These are phyloP conservation scores for Hyphopichia homilentoma DNA, from an alignment of 805 yeast genomes.

Conservation along the genomic window DNA sequence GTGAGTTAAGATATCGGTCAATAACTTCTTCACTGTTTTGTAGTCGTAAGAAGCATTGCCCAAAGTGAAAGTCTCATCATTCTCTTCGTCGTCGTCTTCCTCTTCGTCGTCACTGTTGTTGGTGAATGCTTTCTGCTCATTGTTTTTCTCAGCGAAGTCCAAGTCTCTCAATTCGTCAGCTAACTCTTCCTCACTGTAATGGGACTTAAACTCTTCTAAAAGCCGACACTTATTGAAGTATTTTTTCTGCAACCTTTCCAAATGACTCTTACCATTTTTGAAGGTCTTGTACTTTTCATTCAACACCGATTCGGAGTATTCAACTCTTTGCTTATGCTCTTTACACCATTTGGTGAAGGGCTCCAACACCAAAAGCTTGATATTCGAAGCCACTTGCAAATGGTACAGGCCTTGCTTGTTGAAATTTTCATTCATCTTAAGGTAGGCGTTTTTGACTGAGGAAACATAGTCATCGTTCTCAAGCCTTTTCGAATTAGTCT, in stretches of 20 bases:
- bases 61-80: conserved; percentile 19
- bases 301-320: conserved; percentile 54
- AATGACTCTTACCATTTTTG: conserved; percentile 41
- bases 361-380: conserved; percentile 54
- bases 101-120: conserved; percentile 4
- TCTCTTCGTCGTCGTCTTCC: conserved; percentile 14
- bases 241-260: conserved; percentile 58
- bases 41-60: conserved; percentile 29
- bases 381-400: conserved; percentile 56
- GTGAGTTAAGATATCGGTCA: conserved; percentile 25
- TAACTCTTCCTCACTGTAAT: conserved; percentile 43
- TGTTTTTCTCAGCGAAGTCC: conserved; percentile 8
- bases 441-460: conserved; percentile 59
- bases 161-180: conserved; percentile 23
- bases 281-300: conserved; percentile 49
- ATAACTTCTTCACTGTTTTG: conserved; percentile 30
- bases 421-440: conserved; percentile 54
- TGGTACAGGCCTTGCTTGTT: conserved; percentile 57
- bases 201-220: conserved; percentile 60
- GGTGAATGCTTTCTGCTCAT: conserved; percentile 2
- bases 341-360: conserved; percentile 76
- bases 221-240: conserved; percentile 77
- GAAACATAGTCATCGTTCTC: conserved; percentile 57
- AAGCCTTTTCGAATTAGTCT: conserved; percentile 40
- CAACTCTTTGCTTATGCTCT: conserved; percentile 67